These are phyloP conservation scores for Bauhinia variegata DNA, from an alignment of 306 rosid species.

Conservation along the genomic window DNA sequence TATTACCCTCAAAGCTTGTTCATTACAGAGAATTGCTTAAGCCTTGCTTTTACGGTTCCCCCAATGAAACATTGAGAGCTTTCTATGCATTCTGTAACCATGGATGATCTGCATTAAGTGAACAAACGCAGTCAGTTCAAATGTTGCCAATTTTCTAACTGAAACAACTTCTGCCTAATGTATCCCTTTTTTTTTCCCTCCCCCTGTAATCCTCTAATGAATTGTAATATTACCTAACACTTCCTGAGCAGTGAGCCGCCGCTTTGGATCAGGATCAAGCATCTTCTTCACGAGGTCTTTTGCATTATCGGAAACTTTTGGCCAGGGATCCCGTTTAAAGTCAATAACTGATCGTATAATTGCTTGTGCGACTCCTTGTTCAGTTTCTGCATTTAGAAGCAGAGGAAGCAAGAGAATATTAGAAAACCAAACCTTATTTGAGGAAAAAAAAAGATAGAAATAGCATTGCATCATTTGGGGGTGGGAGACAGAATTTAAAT, in stretches of 20 bases:
- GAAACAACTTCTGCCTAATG: slow-evolving; percentile 4
- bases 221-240: slow-evolving; percentile 68
- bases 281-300: slow-evolving; percentile 96
- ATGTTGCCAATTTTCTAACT: neutral
- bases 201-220: slow-evolving; percentile 20
- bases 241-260: slow-evolving; percentile 81
- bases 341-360: slow-evolving; percentile 84
- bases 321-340: slow-evolving; percentile 98
- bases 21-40: slow-evolving; percentile 95
- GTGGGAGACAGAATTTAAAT: slow-evolving; percentile 2
- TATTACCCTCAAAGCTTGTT: slow-evolving; percentile 95
- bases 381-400: slow-evolving; percentile 75
- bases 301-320: slow-evolving; percentile 92
- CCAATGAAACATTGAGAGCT: slow-evolving; percentile 92
- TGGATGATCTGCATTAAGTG: slow-evolving; percentile 78
- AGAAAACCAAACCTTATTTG: slow-evolving; percentile 29
- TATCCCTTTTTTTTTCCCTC: slow-evolving; percentile 8
- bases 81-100: slow-evolving; percentile 89
- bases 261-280: slow-evolving; percentile 89
- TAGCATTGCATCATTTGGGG: neutral
- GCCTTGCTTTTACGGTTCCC: slow-evolving; percentile 93
- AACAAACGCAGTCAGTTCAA: slow-evolving; percentile 23
- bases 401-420: slow-evolving; percentile 29
- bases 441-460: slow-evolving; percentile 3
- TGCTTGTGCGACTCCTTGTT: slow-evolving; percentile 99